These are phyloP conservation scores for Cladorrhinum sp. DNA, from an alignment of 2,329 filamentous ascomycete species.

Conservation along the genomic window DNA sequence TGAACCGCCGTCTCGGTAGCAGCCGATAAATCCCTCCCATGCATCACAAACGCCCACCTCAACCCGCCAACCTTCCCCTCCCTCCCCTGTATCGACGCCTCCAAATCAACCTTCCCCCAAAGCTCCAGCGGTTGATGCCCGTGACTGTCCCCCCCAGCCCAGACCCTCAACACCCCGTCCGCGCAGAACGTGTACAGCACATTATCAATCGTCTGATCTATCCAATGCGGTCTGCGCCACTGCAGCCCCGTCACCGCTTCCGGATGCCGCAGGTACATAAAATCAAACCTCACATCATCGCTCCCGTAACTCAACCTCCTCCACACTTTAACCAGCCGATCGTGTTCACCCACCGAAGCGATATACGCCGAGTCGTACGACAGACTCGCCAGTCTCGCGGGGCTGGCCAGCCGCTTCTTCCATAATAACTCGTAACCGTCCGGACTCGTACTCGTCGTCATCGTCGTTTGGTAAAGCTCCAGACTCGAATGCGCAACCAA, in stretches of 20 bases:
- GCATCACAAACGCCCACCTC: conserved; percentile 76
- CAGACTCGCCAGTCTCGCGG: conserved; percentile 70
- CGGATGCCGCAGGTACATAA: conserved; percentile 86
- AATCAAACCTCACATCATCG: conserved; percentile 82
- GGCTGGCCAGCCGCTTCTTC: conserved; percentile 70
- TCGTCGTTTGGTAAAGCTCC: conserved; percentile 60
- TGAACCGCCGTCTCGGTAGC: conserved; percentile 76
- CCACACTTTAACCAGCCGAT: conserved; percentile 90
- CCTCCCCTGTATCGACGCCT: conserved; percentile 60
- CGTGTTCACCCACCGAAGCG: conserved; percentile 73
- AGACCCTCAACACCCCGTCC: conserved; percentile 77
- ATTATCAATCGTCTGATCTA: conserved; percentile 77
- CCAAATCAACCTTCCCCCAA: conserved; percentile 77
- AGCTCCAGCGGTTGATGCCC: conserved; percentile 70
- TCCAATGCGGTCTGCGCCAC: conserved; percentile 77
- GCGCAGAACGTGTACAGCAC: conserved; percentile 85
- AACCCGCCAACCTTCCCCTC: conserved; percentile 33
- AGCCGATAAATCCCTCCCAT: conserved; percentile 73
- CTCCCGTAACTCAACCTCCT: conserved; percentile 78
- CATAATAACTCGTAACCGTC: conserved; percentile 57
- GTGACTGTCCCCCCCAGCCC: conserved; percentile 73
- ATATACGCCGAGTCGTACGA: conserved; percentile 87
- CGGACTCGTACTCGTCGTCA: conserved; percentile 28
- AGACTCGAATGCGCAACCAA: conserved; percentile 70
- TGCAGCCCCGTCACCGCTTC: conserved; percentile 74